A percentile compares a stretch with the other conserved stretches of the same genome.
These are phyloP conservation scores for Ramalina intermedia DNA, from an alignment of 495 filamentous ascomycete genomes.

Conservation along the genomic window DNA sequence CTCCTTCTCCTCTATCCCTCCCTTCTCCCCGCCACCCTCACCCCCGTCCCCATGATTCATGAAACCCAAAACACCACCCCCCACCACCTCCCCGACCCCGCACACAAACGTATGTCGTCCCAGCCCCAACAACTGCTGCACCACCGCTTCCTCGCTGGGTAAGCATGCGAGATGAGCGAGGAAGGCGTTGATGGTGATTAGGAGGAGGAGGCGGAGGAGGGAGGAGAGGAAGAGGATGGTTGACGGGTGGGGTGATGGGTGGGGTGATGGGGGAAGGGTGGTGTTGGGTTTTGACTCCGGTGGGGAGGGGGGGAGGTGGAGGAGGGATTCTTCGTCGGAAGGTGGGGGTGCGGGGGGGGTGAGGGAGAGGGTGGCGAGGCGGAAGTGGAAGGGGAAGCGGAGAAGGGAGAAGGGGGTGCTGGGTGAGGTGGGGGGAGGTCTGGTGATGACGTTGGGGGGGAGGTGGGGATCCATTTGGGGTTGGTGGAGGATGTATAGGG, in stretches of 20 bases:
- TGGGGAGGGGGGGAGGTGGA: constrained; percentile 40
- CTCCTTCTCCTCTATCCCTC: neutral
- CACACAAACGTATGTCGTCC: constrained; percentile 28
- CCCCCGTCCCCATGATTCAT: neutral
- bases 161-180: constrained; percentile 5
- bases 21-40: neutral
- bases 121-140: constrained; percentile 41
- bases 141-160: constrained; percentile 42
- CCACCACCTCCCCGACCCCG: constrained; percentile 21
- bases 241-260: constrained; percentile 35
- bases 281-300: too few species aligned
- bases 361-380: too few species aligned
- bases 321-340: constrained; percentile 34
- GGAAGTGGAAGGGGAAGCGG: neutral
- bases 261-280: constrained; percentile 37
- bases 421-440: neutral
- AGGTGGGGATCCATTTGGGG: too few species aligned
- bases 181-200: constrained; percentile 8
- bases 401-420: neutral
- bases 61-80: constrained; percentile 6
- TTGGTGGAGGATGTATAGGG: too few species aligned
- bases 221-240: constrained; percentile 32
- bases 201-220: constrained; percentile 23
- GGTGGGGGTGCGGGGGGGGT: too few species aligned
- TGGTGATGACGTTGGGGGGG: too few species aligned